Conservation (phyloP, 2,329 filamentous ascomycete species). For the Capronia americana region DNA sequence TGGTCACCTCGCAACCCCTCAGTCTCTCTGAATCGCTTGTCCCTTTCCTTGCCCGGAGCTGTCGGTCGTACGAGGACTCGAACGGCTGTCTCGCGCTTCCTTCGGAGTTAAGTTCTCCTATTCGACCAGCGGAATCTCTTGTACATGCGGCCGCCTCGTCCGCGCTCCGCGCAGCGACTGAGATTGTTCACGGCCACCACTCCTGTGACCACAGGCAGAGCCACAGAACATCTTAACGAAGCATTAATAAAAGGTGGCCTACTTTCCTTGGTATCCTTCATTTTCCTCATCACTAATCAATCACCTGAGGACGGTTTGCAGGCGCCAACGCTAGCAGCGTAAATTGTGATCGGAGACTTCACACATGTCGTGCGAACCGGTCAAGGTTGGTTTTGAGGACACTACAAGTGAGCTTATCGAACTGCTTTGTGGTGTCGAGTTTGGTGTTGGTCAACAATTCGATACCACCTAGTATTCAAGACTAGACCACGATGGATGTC, state of each 20-base stretch:
- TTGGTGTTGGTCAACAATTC: not conserved
- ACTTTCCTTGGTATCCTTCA: not conserved
- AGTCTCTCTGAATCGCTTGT: not conserved
- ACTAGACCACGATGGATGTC: not conserved
- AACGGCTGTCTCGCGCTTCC: not conserved
- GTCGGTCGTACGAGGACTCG: not conserved
- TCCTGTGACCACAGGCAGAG: not conserved
- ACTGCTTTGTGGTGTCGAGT: not conserved
- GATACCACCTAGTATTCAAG: too few relatives aligned
- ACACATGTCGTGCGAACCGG: not conserved
- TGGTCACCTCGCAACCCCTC: not conserved
- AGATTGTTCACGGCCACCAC: not conserved
- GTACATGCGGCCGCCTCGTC: constrained; percentile 14
- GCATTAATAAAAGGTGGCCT: not conserved
- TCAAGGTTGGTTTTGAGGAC: not conserved
- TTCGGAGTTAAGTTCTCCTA: not conserved
- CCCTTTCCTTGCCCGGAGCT: not conserved
- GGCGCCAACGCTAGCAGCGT: too few relatives aligned
- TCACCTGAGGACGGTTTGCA: not conserved
- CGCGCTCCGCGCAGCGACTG: not conserved
- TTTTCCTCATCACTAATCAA: not conserved
- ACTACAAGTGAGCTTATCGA: not conserved
- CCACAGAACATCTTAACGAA: not conserved
- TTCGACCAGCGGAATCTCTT: not conserved
- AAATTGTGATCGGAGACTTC: too few relatives aligned